phyloP scores from a whole-genome alignment of 1,284 basidiomycete species.

The Cryptococcus depauperatus region DNA sequence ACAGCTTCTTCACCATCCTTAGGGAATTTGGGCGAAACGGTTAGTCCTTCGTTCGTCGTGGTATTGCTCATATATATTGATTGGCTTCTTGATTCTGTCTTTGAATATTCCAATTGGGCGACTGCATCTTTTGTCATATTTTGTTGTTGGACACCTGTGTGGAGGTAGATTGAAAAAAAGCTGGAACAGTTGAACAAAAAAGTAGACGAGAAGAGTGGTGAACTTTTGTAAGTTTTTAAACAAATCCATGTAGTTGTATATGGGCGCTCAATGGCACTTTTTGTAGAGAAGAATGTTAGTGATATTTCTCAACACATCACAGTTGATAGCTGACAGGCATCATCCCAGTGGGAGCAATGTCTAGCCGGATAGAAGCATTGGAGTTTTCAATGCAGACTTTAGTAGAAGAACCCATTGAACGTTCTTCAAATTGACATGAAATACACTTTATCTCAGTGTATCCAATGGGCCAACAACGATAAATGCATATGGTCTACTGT shows the following conservation, averaged over 20 bases:
- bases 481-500: background rate
- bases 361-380: conserved; percentile 39
- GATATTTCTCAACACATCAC: background rate
- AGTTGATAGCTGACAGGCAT: background rate
- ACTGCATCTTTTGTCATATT: no score
- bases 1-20: no score
- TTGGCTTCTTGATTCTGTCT: no score
- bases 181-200: conserved; percentile 37
- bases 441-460: background rate
- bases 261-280: no score
- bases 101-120: no score
- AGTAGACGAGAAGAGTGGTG: conserved; percentile 44
- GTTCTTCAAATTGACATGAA: background rate
- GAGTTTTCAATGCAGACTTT: conserved; percentile 37
- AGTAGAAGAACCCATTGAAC: background rate
- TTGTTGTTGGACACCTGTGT: no score
- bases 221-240: conserved; percentile 44
- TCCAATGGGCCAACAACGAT: conserved; percentile 1
- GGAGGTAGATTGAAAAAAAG: conserved; percentile 41
- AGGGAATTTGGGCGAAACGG: no score
- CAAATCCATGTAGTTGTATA: no score
- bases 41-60: no score
- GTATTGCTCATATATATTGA: no score
- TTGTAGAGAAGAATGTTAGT: no score
- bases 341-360: conserved; percentile 42